phyloP scores from a whole-genome alignment of 805 yeast species.

The Lachancea lanzarotensis region DNA sequence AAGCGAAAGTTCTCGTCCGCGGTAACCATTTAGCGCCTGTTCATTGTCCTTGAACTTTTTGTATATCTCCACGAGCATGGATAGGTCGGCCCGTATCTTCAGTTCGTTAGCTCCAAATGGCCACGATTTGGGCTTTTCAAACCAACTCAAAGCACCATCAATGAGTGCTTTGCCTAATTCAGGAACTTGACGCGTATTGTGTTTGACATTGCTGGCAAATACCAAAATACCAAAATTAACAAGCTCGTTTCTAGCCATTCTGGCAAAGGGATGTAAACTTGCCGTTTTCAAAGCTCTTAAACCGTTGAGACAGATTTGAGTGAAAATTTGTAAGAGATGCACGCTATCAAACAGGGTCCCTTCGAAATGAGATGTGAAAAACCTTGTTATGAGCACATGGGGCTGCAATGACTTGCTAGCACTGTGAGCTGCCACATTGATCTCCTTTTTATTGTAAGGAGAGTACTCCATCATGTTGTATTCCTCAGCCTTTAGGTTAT shows the following conservation, averaged over 20 bases:
- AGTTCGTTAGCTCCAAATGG: conserved; percentile 83
- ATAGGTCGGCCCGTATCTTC: conserved; percentile 62
- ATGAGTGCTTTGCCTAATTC: conserved; percentile 44
- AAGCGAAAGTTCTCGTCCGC: conserved; percentile 47
- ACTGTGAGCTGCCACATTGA: conserved; percentile 44
- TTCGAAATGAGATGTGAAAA: conserved; percentile 72
- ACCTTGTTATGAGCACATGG: conserved; percentile 59
- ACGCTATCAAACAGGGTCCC: conserved; percentile 68
- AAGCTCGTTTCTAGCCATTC: conserved; percentile 69
- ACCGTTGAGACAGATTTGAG: conserved; percentile 52
- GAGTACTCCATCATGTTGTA: conserved; percentile 78
- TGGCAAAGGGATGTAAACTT: conserved; percentile 76
- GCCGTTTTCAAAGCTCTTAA: conserved; percentile 48
- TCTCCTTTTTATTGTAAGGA: conserved; percentile 64
- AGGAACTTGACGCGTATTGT: conserved; percentile 40
- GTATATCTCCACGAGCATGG: conserved; percentile 47
- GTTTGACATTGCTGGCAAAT: conserved; percentile 46
- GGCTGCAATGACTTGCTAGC: conserved; percentile 52
- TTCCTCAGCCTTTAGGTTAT: conserved; percentile 55
- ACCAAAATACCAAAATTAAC: conserved; percentile 62
- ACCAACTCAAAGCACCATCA: conserved; percentile 76
- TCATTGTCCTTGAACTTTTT: conserved; percentile 20
- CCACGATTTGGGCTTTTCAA: conserved; percentile 50
- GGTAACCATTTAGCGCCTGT: conserved; percentile 16
- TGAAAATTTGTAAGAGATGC: conserved; percentile 62